Evolutionary conservation across 805 yeast species (phyloP), one percentile per base, ranked within the genome.

Genomic region (Isabelozyma gotoi): DNA sequence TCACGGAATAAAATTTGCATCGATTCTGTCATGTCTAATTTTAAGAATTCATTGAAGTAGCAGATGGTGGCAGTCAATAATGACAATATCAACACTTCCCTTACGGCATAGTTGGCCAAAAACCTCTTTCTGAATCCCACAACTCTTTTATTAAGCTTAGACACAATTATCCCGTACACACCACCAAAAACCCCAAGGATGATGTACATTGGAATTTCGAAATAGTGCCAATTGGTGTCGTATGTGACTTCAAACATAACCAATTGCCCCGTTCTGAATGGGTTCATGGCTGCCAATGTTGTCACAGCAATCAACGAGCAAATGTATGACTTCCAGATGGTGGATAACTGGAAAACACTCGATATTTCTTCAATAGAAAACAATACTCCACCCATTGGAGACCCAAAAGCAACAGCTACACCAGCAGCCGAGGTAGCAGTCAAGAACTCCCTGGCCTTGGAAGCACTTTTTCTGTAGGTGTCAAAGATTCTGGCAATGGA

Each of bases 351-450:
- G 59, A 89, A 85, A 33, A 78, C 77, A 24, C 84, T 74, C 0
- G 94, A 80, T 21, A 94, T 89, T 54, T 94, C 99, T 60, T 94
- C 99, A 46, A 94, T 77, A 10, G 96, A 82, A 62, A 95, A 94
- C 33, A 94, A 65, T 1, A 94, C 98, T 12, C 99, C 99, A 19
- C 96, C 96, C 70, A 92, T 89, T 0, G 99, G 99, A 10, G 91
- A 81, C 0, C 96, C 98, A 71, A 94, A 94, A 0, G 98, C 99
- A 7, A 94, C 98, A 0, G 98, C 98, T 7, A 94, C 98, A 41
- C 99, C 99, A 1, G 99, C 96, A 3, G 97, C 98, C 7, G 97
- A 79, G 3, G 96, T 85, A 0, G 99, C 97, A 0, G 92, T 82
- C 41, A 94, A 67, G 41, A 85, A 79, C 48, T 86, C 91, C 19